Evolutionary conservation across 108 stramenopile genomes (phyloP).

Genomic region (Hondaea fermentalgiana): DNA sequence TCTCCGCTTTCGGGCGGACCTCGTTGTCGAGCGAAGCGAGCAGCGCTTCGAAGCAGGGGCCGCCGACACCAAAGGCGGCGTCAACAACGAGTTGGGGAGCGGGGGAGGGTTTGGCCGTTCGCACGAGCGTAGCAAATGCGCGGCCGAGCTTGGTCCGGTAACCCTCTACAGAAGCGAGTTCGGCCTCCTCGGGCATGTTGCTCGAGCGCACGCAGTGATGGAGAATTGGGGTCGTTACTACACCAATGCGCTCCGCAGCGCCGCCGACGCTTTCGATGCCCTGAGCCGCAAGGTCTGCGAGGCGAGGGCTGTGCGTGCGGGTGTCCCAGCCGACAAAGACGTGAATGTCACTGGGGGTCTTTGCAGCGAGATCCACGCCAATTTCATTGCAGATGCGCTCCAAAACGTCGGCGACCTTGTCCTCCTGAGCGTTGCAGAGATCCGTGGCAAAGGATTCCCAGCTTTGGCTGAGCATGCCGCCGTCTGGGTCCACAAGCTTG

Average conservation of each 20-base stretch:
- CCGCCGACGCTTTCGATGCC: conserved; percentile 60
- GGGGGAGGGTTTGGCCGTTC: background rate
- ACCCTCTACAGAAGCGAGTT: conserved; percentile 60
- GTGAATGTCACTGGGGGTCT: conserved; percentile 14
- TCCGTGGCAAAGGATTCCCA: conserved; percentile 18
- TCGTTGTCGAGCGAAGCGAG: conserved; percentile 29
- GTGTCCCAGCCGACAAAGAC: conserved; percentile 76
- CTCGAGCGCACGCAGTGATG: conserved; percentile 77
- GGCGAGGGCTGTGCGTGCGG: conserved; percentile 62
- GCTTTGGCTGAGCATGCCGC: conserved; percentile 15
- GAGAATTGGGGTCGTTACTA: conserved; percentile 82
- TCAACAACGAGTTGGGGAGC: conserved; percentile 55
- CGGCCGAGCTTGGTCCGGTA: conserved; percentile 65
- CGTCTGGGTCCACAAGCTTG: conserved; percentile 63
- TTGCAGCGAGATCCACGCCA: background rate
- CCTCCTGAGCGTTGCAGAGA: conserved; percentile 5
- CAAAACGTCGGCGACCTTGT: background rate
- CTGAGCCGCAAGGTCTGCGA: conserved; percentile 46
- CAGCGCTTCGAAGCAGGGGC: conserved; percentile 43
- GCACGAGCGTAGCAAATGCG: conserved; percentile 57
- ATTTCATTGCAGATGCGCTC: background rate
- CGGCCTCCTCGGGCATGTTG: conserved; percentile 38
- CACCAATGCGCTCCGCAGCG: conserved; percentile 63
- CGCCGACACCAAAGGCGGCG: conserved; percentile 86
- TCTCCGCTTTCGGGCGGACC: background rate